Percentiles rank a stretch among this genome's conserved stretches.
Conservation (phyloP, 129 eudicot species). For the Gnaphalium uliginosum region DNA sequence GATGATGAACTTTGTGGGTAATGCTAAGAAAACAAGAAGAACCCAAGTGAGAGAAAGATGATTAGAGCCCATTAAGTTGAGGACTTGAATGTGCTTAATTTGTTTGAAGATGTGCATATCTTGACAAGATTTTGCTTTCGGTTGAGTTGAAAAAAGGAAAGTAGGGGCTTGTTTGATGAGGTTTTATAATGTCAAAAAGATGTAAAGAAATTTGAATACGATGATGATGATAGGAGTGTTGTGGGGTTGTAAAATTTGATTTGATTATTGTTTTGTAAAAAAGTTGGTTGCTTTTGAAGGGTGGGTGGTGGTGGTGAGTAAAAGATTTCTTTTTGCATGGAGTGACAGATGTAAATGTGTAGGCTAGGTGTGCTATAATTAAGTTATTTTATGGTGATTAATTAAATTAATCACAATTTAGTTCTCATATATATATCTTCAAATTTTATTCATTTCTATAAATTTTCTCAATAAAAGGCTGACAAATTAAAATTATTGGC, state of each 20-base stretch:
- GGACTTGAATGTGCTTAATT: conserved; percentile 34
- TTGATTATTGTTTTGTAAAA: conserved; percentile 35
- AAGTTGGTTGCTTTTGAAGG: conserved; percentile 35
- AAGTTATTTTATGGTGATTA: conserved; percentile 8
- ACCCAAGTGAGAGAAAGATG: conserved; percentile 40
- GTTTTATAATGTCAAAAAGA: conserved; percentile 23
- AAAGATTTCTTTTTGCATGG: conserved; percentile 36
- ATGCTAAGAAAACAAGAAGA: conserved; percentile 45
- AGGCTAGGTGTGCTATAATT: neutral
- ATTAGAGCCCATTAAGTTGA: conserved; percentile 45
- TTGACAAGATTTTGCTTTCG: conserved; percentile 20
- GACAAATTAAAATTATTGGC: neutral
- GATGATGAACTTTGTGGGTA: conserved; percentile 28
- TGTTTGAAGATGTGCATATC: conserved; percentile 32
- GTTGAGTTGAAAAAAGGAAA: conserved; percentile 34
- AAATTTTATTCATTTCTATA: too few relatives aligned
- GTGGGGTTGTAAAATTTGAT: conserved; percentile 41
- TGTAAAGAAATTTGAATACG: conserved; percentile 15
- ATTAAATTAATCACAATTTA: too few relatives aligned
- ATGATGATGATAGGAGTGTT: conserved; percentile 26
- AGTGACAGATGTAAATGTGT: conserved; percentile 39
- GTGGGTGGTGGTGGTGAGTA: conserved; percentile 24
- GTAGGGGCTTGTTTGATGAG: conserved; percentile 18
- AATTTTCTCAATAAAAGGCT: neutral
- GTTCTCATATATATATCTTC: too few relatives aligned